Base-by-base conservation (phyloP, 495 filamentous ascomycete species). In the Aspergillus ostianus region DNA sequence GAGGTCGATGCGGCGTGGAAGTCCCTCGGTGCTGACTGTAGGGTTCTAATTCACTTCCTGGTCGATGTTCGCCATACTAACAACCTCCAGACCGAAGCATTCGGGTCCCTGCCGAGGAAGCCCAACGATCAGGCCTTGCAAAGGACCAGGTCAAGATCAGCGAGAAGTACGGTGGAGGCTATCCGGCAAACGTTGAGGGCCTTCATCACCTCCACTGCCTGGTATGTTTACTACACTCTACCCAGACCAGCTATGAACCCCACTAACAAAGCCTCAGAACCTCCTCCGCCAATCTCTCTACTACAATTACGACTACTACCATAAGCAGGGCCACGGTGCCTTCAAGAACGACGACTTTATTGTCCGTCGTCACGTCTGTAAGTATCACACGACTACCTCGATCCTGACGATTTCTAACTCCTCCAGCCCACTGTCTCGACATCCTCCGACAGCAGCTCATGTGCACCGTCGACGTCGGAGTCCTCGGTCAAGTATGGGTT, bases 1-100 rank as follows among this genome's bases (percentile, higher is more conserved):
- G 81, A 82, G 57, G 81, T 85, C 2, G 84, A 87, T 62, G 81
- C 75, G 4, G 83, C 82, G 4, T 87, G 84, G 84, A 73, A 76
- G 23, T 72, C 80, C 3, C 62, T 87, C 0, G 84, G 84, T 3
- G 70, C 77, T 0, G 73, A 84, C 47, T 84, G 80, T 82, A 54
- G 50, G 50, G 71, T 64, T 29, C 15, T 27, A 23, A 52, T 29
- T 26, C 23, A n/a, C n/a, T 4, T 26, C 4, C 20, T 29, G 17
- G 15, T n/a, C 20, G 17, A 0, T 10, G 2, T 7, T 29, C 6
- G 15, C 3, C 41, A 21, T 12, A 26, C 55, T 57, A 20, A 57
- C 44, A 3, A 3, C 18, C 19, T 12, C 3, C 29, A 81, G 79
- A 80, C 54, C 69, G 77, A 20, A 56, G 65, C 19, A 53, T 80